Evolutionary conservation across 177 flowering plant species (phyloP).

Genomic region (Telopea speciosissima): DNA sequence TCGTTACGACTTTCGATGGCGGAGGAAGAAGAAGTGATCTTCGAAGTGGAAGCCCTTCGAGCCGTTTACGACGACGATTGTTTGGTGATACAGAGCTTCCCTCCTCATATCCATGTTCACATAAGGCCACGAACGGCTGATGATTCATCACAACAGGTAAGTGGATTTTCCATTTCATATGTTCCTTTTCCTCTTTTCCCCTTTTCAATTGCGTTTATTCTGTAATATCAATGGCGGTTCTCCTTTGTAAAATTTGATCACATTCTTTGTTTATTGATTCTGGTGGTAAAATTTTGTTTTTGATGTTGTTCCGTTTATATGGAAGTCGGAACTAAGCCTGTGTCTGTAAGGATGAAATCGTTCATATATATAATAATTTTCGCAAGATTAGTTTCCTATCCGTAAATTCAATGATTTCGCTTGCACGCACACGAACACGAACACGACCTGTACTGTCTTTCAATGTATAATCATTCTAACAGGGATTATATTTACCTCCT

Average conservation of each 20-base stretch:
- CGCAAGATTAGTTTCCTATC: too few relatives aligned
- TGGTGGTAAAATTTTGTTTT: not conserved
- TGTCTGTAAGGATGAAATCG: too few relatives aligned
- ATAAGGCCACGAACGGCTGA: slow-evolving; percentile 87
- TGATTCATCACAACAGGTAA: slow-evolving; percentile 72
- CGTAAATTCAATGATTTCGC: too few relatives aligned
- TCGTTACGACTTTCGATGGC: slow-evolving; percentile 26
- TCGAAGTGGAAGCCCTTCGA: slow-evolving; percentile 73
- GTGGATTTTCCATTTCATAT: not conserved
- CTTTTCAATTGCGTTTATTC: too few relatives aligned
- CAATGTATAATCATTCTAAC: too few relatives aligned
- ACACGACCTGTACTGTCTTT: too few relatives aligned
- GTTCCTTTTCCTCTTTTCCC: too few relatives aligned
- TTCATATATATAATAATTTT: too few relatives aligned
- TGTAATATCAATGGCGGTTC: not conserved
- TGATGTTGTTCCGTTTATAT: not conserved
- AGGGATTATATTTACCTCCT: not conserved
- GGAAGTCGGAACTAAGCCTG: not conserved
- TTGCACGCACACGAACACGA: too few relatives aligned
- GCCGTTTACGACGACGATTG: slow-evolving; percentile 82
- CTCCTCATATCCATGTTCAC: slow-evolving; percentile 63
- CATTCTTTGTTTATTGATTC: not conserved
- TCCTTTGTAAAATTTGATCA: too few relatives aligned
- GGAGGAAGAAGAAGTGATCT: slow-evolving; percentile 48
- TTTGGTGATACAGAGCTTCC: slow-evolving; percentile 37